Conservation (phyloP, 768 basidiomycete genomes). For the Dictyophora rubrovolvata region DNA sequence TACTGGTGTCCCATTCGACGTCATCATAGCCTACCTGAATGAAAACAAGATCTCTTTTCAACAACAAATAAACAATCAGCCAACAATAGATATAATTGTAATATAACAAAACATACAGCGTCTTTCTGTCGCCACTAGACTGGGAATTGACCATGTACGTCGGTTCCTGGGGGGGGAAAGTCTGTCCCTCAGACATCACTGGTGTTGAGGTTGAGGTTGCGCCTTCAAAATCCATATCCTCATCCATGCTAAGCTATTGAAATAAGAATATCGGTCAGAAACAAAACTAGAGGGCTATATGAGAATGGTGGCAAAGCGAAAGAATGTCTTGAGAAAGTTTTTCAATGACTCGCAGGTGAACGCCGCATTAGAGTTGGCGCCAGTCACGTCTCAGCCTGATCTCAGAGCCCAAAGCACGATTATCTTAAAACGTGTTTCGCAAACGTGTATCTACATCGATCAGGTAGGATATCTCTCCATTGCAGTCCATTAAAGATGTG, state of each 20-base stretch:
- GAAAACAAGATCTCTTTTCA: conserved; percentile 78
- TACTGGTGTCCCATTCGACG: neutral
- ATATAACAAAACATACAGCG: conserved; percentile 48
- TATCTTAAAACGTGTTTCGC: neutral
- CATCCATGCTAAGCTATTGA: conserved; percentile 47
- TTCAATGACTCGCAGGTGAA: neutral
- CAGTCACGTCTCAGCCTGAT: neutral
- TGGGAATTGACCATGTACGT: conserved; percentile 22
- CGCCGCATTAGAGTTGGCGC: neutral
- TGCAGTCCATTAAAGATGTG: neutral
- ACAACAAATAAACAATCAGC: conserved; percentile 13
- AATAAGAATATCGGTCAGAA: no score
- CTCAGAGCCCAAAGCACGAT: neutral
- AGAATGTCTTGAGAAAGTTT: neutral
- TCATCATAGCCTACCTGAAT: conserved; percentile 27
- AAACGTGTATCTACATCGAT: conserved; percentile 9
- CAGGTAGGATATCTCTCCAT: neutral
- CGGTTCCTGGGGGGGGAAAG: conserved; percentile 14
- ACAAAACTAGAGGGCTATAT: no score
- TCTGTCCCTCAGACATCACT: conserved; percentile 22
- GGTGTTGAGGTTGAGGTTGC: conserved; percentile 25
- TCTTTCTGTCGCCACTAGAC: conserved; percentile 45
- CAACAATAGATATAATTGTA: conserved; percentile 4
- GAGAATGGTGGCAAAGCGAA: no score
- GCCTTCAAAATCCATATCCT: conserved; percentile 65